Percentiles rank a stretch among this genome's conserved stretches.
These are phyloP conservation scores for Wickerhamiella cacticola DNA, from an alignment of 805 yeast species.

Conservation along the genomic window DNA sequence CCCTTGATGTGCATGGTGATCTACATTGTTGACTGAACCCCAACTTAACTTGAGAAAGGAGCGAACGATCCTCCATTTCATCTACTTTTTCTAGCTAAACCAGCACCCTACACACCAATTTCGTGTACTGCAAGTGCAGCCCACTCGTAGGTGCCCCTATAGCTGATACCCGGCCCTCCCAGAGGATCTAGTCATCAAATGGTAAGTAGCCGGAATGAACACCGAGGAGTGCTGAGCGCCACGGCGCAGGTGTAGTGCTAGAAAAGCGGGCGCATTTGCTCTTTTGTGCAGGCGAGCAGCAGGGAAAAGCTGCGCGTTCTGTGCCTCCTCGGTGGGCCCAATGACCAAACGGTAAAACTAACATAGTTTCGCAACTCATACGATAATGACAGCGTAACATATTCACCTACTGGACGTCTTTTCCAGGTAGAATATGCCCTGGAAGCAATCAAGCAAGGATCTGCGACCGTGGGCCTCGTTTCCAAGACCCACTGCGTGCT, in stretches of 20 bases:
- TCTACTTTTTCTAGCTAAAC: no score
- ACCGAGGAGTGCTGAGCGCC: not conserved
- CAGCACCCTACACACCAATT: no score
- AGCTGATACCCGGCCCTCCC: not conserved
- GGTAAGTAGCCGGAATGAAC: not conserved
- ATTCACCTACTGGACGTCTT: slow-evolving; percentile 87
- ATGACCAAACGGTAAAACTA: slow-evolving; percentile 1
- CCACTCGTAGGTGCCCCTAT: not conserved
- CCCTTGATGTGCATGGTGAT: no score
- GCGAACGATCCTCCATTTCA: no score
- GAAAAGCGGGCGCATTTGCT: not conserved
- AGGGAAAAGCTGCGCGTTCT: no score
- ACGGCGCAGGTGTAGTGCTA: not conserved
- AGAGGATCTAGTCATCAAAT: not conserved
- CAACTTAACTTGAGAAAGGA: no score
- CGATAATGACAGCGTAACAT: slow-evolving; percentile 97
- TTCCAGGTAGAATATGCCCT: slow-evolving; percentile 83
- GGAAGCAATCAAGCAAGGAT: slow-evolving; percentile 95
- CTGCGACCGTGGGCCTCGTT: slow-evolving; percentile 90
- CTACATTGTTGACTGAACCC: no score
- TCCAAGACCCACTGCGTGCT: slow-evolving; percentile 80
- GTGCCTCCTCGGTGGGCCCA: no score
- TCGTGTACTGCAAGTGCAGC: no score
- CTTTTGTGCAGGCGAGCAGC: no score
- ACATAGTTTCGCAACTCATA: slow-evolving; percentile 85